Evolutionary conservation across 495 filamentous ascomycete genomes (phyloP).

Genomic region (Aspergillus asperescens): DNA sequence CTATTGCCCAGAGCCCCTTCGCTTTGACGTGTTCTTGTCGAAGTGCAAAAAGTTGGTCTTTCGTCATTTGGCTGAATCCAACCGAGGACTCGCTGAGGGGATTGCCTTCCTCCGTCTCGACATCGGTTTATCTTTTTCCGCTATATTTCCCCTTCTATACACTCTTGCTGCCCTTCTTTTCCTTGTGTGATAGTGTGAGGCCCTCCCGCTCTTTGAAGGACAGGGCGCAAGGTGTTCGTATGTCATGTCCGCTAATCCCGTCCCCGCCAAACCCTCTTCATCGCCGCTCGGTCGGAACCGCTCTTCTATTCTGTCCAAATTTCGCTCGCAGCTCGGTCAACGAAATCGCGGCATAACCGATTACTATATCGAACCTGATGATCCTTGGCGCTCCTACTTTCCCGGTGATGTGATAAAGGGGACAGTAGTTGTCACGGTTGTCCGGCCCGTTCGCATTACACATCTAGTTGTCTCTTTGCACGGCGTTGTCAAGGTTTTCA

Average conservation of each 20-base stretch:
- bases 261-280: slow-evolving; percentile 31
- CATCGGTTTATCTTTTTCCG: background rate
- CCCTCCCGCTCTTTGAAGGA: slow-evolving; percentile 29
- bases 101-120: background rate
- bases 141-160: slow-evolving; percentile 1
- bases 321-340: slow-evolving; percentile 57
- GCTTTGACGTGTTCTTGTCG: slow-evolving; percentile 3
- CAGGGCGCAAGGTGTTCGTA: slow-evolving; percentile 30
- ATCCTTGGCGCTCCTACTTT: slow-evolving; percentile 83
- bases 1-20: slow-evolving; percentile 9
- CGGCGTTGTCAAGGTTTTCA: slow-evolving; percentile 84
- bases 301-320: slow-evolving; percentile 51
- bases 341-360: slow-evolving; percentile 71
- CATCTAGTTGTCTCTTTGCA: slow-evolving; percentile 85
- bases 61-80: slow-evolving; percentile 8
- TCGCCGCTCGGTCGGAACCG: slow-evolving; percentile 43
- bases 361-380: slow-evolving; percentile 69
- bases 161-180: background rate
- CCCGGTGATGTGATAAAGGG: slow-evolving; percentile 64
- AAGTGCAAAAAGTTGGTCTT: background rate
- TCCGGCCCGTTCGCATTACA: slow-evolving; percentile 79
- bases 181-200: slow-evolving; percentile 2
- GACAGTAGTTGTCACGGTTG: slow-evolving; percentile 71
- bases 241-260: slow-evolving; percentile 46
- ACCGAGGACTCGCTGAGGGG: background rate